Conservation (phyloP, 176 grass and related monocot genomes). For the Triticum monococcum region DNA sequence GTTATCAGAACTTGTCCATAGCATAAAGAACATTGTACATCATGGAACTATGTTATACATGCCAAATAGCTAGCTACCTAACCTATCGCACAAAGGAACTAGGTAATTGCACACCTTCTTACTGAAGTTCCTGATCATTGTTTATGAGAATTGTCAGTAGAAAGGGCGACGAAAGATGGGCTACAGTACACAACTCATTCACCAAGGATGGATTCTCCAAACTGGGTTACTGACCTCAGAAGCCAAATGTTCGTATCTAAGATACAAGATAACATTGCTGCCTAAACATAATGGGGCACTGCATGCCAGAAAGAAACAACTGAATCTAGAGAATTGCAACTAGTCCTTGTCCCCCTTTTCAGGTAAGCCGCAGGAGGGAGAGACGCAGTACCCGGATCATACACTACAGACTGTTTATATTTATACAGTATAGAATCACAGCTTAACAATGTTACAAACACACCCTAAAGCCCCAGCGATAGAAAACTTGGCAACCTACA, state of each 20-base stretch:
- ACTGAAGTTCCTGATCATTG: neutral
- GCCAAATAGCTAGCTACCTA: neutral
- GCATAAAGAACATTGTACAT: slow-evolving; percentile 4
- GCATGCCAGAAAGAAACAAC: neutral
- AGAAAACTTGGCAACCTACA: neutral
- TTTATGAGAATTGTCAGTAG: neutral
- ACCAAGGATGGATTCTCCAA: neutral
- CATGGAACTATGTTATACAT: neutral
- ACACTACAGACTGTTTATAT: too few species aligned
- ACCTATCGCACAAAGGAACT: neutral
- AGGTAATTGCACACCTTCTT: neutral
- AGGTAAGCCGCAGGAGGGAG: neutral
- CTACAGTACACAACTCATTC: neutral
- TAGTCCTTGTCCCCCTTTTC: neutral
- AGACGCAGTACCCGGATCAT: too few species aligned
- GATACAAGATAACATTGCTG: neutral
- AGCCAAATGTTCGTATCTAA: neutral
- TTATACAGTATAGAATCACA: neutral
- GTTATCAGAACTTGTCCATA: slow-evolving; percentile 17
- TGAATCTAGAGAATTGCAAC: neutral
- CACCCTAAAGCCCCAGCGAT: neutral
- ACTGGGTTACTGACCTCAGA: neutral
- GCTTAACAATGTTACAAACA: neutral
- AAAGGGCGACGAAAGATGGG: neutral
- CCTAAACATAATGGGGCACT: neutral